phyloP scores from a whole-genome alignment of 768 basidiomycete species.

The Candolleomyces efflorescens region DNA sequence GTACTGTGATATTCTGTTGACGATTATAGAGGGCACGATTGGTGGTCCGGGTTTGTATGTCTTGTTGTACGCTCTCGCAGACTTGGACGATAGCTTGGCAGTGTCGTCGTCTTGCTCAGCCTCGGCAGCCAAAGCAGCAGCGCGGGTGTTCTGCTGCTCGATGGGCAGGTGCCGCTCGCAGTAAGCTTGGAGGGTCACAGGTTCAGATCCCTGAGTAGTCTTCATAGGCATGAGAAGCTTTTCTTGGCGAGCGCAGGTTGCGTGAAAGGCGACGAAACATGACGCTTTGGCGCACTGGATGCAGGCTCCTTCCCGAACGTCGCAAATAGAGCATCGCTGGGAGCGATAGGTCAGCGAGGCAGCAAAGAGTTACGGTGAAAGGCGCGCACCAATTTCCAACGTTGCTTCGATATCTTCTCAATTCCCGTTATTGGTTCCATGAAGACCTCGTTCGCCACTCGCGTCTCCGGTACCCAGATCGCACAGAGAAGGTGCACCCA shows the following conservation, averaged over 20 bases:
- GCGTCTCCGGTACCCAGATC: conserved; percentile 95
- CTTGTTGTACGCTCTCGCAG: conserved; percentile 88
- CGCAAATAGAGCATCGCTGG: conserved; percentile 48
- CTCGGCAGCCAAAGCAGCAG: conserved; percentile 50
- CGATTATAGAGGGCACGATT: conserved; percentile 80
- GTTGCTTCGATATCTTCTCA: conserved; percentile 80
- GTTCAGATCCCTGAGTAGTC: conserved; percentile 68
- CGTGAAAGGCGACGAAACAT: conserved; percentile 92
- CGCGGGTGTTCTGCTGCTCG: conserved; percentile 64
- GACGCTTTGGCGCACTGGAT: conserved; percentile 91
- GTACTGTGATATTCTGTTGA: conserved; percentile 76
- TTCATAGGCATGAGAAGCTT: conserved; percentile 88
- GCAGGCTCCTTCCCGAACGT: conserved; percentile 68
- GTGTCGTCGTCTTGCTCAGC: conserved; percentile 37
- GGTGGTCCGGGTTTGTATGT: conserved; percentile 92
- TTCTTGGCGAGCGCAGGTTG: conserved; percentile 88
- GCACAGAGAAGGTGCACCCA: conserved; percentile 98
- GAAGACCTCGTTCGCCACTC: conserved; percentile 90
- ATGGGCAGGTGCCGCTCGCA: conserved; percentile 94
- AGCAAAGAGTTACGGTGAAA: background rate
- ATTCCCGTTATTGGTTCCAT: conserved; percentile 97
- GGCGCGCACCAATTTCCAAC: conserved; percentile 86
- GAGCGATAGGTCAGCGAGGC: background rate
- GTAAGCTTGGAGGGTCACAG: conserved; percentile 68
- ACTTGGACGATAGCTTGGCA: conserved; percentile 54